Percentiles rank a stretch among this genome's conserved stretches.
Conservation (phyloP, 768 basidiomycete genomes). For the Baorangia bicolor region DNA sequence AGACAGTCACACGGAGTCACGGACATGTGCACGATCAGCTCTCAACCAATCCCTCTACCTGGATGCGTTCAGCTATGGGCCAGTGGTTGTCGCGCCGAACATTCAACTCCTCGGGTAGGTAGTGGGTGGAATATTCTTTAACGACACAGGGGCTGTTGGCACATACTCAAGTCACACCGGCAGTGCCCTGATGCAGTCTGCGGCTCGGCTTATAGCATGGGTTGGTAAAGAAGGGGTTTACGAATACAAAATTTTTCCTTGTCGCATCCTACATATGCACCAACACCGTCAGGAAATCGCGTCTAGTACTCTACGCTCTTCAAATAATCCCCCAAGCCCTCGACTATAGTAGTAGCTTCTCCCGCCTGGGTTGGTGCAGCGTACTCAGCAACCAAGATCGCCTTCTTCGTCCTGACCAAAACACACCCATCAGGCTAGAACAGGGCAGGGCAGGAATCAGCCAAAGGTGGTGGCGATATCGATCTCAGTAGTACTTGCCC, state of each 20-base stretch:
- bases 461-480: not conserved
- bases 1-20: no score
- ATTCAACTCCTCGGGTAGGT: no score
- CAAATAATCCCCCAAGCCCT: conserved; percentile 77
- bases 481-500: conserved; percentile 43
- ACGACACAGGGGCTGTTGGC: no score
- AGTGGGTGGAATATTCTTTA: not conserved
- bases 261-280: conserved; percentile 5
- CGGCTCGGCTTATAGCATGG: no score
- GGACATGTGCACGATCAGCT: no score
- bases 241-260: conserved; percentile 14
- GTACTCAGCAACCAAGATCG: conserved; percentile 83
- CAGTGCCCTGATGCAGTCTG: no score
- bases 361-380: conserved; percentile 56
- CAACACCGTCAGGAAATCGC: not conserved
- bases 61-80: no score
- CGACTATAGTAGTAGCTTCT: conserved; percentile 66
- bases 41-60: no score
- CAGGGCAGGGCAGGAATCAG: not conserved
- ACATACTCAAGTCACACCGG: no score
- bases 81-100: no score
- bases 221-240: not conserved
- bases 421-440: conserved; percentile 68
- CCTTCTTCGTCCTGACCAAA: conserved; percentile 79
- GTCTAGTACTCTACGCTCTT: conserved; percentile 53